These are phyloP conservation scores for Papilionanthe hybrid DNA, from an alignment of 116 monocot species.

Conservation along the genomic window DNA sequence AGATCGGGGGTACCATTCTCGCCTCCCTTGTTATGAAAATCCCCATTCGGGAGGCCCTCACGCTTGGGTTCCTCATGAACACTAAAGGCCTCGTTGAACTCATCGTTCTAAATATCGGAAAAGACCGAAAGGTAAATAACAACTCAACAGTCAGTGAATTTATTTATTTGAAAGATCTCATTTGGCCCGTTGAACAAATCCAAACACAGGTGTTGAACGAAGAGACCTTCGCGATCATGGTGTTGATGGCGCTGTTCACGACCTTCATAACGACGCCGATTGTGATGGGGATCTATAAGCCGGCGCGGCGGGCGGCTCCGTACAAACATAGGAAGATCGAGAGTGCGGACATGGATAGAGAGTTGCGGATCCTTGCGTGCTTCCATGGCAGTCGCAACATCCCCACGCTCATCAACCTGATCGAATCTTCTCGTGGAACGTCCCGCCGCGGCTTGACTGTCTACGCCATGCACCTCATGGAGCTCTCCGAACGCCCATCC, in stretches of 20 bases:
- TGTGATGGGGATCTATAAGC: conserved; percentile 26
- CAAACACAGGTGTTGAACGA: conserved; percentile 15
- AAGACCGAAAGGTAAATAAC: conserved; percentile 14
- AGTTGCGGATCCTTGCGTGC: conserved; percentile 29
- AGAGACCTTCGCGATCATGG: conserved; percentile 25
- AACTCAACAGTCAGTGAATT: too few relatives aligned
- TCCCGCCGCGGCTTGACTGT: conserved; percentile 16
- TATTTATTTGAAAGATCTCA: too few relatives aligned
- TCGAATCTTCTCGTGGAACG: conserved; percentile 23
- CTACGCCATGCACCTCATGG: conserved; percentile 31
- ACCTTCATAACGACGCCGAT: conserved; percentile 34
- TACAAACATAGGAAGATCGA: conserved; percentile 21
- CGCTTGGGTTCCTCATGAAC: conserved; percentile 24
- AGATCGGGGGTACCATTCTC: conserved; percentile 16
- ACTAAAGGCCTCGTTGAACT: conserved; percentile 25
- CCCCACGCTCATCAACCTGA: conserved; percentile 23
- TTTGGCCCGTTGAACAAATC: too few relatives aligned
- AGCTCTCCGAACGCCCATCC: conserved; percentile 27
- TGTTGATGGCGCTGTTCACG: conserved; percentile 31
- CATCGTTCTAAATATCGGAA: conserved; percentile 26
- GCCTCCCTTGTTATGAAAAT: conserved; percentile 10
- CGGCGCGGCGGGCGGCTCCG: conserved; percentile 12
- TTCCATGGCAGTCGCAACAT: conserved; percentile 29
- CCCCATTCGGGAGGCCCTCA: conserved; percentile 14
- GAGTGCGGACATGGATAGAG: conserved; percentile 6